Base-by-base conservation (phyloP, 768 basidiomycete species). In the Tricholoma furcatifolium region DNA sequence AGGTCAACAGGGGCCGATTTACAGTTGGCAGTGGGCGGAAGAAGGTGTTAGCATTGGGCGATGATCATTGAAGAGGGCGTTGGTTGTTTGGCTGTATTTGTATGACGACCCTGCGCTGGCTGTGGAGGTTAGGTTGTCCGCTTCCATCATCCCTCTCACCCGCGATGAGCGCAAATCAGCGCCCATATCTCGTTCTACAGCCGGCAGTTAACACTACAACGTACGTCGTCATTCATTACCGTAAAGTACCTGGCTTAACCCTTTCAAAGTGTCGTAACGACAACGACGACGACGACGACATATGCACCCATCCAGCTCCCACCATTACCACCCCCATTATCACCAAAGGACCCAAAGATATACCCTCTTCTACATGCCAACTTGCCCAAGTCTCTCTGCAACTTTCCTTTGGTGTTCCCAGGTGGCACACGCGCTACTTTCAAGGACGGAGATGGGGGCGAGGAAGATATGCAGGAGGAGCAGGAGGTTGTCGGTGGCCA, bases 281-380 rank as follows among this genome's bases (percentile, higher is more conserved):
- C 88, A n/a, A 93, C 92, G 1, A 91, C 89, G 0, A 93, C 92
- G 2, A 93, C 91, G 1, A 93, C 92, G 2, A 84, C 87, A 10
- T 92, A 93, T 72, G 87, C 91, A 50, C 91, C 91, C n/a, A 91
- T 93, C 57, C 86, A 83, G 35, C 67, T 93, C 2, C 91, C 91
- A 1, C 71, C 85, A 7, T 70, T 93, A 2, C 89, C 91, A 8
- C 71, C 84, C 2, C 89, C 88, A 3, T 69, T 79, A 0, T 78
- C 83, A 9, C 88, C 89, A 18, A 87, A 85, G 60, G 87, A 92
- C 66, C 78, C 85, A 6, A 92, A 93, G 70, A 75, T 78, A 50
- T 93, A 91, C 63, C 91, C 91, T 3, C 73, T 93, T 23, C 70
- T 90, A 39, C 81, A 88, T 68, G 87, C 88, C 14, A 81, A 75